These are phyloP conservation scores for Chamaecyparis obtusa DNA, from an alignment of 75 land plant species.

Conservation along the genomic window DNA sequence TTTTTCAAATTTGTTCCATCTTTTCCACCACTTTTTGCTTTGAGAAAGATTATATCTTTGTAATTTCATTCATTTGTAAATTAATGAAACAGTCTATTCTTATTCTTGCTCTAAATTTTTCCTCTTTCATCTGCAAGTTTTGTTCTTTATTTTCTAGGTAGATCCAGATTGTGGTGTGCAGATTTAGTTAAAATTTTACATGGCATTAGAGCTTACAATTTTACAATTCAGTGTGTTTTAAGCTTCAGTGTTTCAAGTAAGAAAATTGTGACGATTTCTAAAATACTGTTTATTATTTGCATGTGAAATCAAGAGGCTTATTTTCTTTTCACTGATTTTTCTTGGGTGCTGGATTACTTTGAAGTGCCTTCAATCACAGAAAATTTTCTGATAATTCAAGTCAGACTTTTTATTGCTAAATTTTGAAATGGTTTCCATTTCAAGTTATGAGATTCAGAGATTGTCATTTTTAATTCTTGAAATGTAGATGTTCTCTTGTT, in stretches of 20 bases:
- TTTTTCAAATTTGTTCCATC: no score
- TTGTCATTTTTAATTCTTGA: neutral
- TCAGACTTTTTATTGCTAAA: neutral
- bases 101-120: no score
- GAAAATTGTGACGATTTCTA: neutral
- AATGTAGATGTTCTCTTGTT: neutral
- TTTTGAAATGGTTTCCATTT: neutral
- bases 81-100: no score
- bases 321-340: neutral
- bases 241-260: neutral
- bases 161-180: no score
- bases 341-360: neutral
- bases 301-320: neutral
- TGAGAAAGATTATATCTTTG: no score
- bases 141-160: no score
- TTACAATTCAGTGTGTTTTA: no score
- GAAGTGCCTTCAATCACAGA: neutral
- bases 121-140: no score
- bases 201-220: no score
- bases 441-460: neutral
- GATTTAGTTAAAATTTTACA: no score
- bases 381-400: neutral
- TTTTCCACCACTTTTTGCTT: no score
- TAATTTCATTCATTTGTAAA: no score
- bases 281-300: neutral